These are phyloP conservation scores for Lentinus brumalis DNA, from an alignment of 768 basidiomycete genomes.

Conservation along the genomic window DNA sequence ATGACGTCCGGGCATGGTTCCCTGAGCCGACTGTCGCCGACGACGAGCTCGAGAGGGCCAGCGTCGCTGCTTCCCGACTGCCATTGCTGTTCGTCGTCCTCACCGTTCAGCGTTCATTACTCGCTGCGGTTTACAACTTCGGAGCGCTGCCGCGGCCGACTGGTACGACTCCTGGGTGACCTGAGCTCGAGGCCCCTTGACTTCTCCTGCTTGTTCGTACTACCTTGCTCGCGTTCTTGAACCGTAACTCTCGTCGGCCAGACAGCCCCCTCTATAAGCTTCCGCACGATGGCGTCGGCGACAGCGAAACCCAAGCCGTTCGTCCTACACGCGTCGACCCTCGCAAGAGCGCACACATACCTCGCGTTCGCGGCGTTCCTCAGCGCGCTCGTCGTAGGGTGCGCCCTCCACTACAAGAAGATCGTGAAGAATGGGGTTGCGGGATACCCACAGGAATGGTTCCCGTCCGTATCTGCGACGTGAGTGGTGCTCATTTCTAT, in stretches of 20 bases:
- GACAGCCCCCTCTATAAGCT: neutral
- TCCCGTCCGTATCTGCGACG: constrained; percentile 88
- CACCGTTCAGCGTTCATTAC: no score
- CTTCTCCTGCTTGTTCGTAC: no score
- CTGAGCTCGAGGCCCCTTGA: no score
- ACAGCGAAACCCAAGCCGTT: constrained; percentile 4
- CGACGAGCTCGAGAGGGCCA: no score
- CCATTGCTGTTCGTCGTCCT: no score
- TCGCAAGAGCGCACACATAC: constrained; percentile 66
- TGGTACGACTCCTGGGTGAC: no score
- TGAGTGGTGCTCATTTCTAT: constrained; percentile 36
- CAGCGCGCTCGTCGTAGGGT: constrained; percentile 64
- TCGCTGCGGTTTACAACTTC: no score
- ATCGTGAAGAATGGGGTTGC: constrained; percentile 86
- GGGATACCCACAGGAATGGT: constrained; percentile 86
- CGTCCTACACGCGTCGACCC: constrained; percentile 23
- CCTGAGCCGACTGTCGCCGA: neutral
- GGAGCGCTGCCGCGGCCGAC: no score
- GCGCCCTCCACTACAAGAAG: constrained; percentile 74
- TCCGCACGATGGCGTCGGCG: constrained; percentile 2
- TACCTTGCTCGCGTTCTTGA: no score
- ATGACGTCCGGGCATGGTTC: neutral
- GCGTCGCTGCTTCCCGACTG: no score
- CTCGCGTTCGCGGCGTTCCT: constrained; percentile 68
- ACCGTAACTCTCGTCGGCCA: no score